Percentiles rank a stretch among this genome's conserved stretches.
Evolutionary conservation across 805 yeast species (phyloP).

Genomic region (Candida rishiriensis): DNA sequence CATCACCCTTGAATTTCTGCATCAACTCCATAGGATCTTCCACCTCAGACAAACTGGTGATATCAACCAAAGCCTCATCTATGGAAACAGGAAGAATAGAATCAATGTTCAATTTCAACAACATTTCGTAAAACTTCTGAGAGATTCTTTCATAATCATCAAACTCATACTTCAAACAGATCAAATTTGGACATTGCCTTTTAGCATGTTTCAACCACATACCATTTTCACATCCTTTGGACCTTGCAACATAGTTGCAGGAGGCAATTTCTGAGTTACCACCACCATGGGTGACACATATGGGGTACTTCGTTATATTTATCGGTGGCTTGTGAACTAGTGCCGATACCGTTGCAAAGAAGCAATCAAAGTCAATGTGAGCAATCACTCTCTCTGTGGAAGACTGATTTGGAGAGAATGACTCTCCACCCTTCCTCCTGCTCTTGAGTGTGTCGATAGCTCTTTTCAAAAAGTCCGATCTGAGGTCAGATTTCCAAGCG

Average conservation of each 20-base stretch:
- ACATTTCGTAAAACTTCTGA: conserved; percentile 53
- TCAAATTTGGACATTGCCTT: conserved; percentile 54
- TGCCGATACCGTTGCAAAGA: conserved; percentile 84
- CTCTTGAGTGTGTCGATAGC: conserved; percentile 31
- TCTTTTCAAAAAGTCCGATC: conserved; percentile 51
- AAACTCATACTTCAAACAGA: conserved; percentile 69
- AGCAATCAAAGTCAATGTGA: conserved; percentile 92
- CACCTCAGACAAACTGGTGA: conserved; percentile 28
- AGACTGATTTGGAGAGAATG: conserved; percentile 2
- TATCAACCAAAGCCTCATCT: conserved; percentile 85
- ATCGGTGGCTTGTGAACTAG: conserved; percentile 45
- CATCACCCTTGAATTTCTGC: conserved; percentile 33
- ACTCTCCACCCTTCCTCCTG: conserved; percentile 3
- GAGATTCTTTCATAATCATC: conserved; percentile 66
- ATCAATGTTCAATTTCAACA: conserved; percentile 40
- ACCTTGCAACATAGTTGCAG: conserved; percentile 84
- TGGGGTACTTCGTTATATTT: conserved; percentile 46
- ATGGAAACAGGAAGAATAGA: conserved; percentile 80
- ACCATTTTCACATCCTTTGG: conserved; percentile 77
- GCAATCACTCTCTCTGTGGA: conserved; percentile 37
- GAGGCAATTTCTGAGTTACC: conserved; percentile 78
- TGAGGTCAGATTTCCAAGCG: conserved; percentile 75
- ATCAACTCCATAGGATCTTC: conserved; percentile 25
- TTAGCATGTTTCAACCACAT: conserved; percentile 80
- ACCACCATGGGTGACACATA: conserved; percentile 61